These are phyloP conservation scores for Blastomyces emzantsi DNA, from an alignment of 2,329 filamentous ascomycete genomes.

Conservation along the genomic window DNA sequence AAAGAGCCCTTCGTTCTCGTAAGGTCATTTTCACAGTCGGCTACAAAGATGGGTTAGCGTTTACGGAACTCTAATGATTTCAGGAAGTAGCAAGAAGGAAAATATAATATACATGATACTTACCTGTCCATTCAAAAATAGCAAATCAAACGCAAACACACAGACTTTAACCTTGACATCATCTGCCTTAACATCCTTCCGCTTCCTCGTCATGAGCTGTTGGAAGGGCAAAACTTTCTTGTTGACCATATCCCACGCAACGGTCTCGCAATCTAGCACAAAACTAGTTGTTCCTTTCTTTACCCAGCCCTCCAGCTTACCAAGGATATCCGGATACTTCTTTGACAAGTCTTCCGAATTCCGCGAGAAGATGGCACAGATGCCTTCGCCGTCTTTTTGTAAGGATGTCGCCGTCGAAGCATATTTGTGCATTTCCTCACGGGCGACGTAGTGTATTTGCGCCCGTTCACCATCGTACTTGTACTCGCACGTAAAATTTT, in stretches of 20 bases:
- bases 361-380: constrained; percentile 89
- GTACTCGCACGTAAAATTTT: constrained; percentile 96
- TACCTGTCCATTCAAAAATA: constrained; percentile 84
- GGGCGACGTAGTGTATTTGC: constrained; percentile 95
- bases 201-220: constrained; percentile 94
- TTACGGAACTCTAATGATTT: constrained; percentile 11
- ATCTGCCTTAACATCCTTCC: constrained; percentile 91
- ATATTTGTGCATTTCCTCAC: constrained; percentile 63
- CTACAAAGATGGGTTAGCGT: constrained; percentile 22
- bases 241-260: constrained; percentile 88
- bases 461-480: constrained; percentile 97
- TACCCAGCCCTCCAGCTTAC: constrained; percentile 80
- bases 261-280: constrained; percentile 96
- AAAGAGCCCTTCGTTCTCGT: constrained; percentile 68
- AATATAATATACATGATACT: constrained; percentile 12
- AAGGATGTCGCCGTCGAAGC: constrained; percentile 51
- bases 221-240: constrained; percentile 98
- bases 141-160: constrained; percentile 89
- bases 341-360: constrained; percentile 96
- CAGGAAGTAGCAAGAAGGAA: background rate
- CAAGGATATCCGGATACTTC: constrained; percentile 94
- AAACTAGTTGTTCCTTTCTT: constrained; percentile 87
- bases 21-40: constrained; percentile 79
- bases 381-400: constrained; percentile 57
- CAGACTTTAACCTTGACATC: constrained; percentile 96